Conservation (phyloP, 768 basidiomycete genomes). For the Russula emetica region DNA sequence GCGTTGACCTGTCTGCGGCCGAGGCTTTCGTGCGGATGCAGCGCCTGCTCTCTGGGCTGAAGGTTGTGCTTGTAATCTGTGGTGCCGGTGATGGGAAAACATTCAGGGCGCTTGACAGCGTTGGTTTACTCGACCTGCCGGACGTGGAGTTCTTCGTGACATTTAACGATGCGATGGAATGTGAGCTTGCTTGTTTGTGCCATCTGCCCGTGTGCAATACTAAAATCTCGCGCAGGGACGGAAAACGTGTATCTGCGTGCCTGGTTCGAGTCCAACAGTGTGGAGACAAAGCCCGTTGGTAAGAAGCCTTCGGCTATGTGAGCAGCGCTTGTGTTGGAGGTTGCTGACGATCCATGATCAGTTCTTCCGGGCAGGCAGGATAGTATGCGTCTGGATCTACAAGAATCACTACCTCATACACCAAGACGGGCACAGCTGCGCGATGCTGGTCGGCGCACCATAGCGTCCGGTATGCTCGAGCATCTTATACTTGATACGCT, state of each 20-base stretch:
- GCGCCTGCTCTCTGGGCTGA: conserved; percentile 66
- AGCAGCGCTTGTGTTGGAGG: background rate
- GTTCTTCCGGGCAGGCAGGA: conserved; percentile 26
- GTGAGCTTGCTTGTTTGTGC: conserved; percentile 43
- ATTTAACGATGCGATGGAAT: conserved; percentile 90
- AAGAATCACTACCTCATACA: conserved; percentile 22
- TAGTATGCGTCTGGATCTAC: conserved; percentile 13
- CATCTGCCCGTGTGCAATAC: background rate
- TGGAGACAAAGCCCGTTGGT: conserved; percentile 46
- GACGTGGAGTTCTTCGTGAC: conserved; percentile 78
- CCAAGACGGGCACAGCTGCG: conserved; percentile 26
- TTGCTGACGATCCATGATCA: conserved; percentile 1
- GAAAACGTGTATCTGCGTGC: conserved; percentile 88
- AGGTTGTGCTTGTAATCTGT: conserved; percentile 86
- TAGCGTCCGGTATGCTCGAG: conserved; percentile 20
- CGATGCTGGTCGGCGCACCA: conserved; percentile 25
- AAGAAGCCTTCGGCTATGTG: conserved; percentile 33
- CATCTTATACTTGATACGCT: background rate
- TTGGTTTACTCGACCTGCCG: conserved; percentile 71
- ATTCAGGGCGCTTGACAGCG: conserved; percentile 68
- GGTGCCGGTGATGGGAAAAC: conserved; percentile 63
- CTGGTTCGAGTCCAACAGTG: conserved; percentile 67
- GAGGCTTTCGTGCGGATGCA: conserved; percentile 94
- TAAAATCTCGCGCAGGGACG: conserved; percentile 59
- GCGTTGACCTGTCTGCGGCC: conserved; percentile 91